A percentile compares a stretch with the other conserved stretches of the same genome.
Evolutionary conservation across 2,329 filamentous ascomycete genomes (phyloP).

Genomic region (Alternaria brassicae): DNA sequence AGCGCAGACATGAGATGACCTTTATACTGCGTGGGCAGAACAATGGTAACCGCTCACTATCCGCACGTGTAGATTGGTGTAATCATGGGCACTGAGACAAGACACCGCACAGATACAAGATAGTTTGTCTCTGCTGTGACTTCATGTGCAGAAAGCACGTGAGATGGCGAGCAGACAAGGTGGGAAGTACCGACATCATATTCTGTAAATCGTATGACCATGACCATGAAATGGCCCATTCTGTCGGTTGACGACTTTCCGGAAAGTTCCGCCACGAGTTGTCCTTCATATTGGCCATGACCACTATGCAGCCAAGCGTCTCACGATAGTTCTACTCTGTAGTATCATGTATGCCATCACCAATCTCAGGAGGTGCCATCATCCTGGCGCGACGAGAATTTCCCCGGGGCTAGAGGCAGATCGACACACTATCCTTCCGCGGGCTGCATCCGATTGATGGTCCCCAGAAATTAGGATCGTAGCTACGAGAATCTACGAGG

Average conservation of each 20-base stretch:
- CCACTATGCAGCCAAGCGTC: background rate
- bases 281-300: background rate
- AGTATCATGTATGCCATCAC: background rate
- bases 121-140: background rate
- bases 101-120: background rate
- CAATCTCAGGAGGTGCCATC: constrained; percentile 2
- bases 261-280: background rate
- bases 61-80: background rate
- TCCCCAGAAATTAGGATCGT: constrained; percentile 1
- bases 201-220: background rate
- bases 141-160: background rate
- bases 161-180: background rate
- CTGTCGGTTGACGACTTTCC: background rate
- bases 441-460: background rate
- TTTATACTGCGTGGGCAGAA: background rate
- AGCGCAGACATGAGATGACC: background rate
- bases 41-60: background rate
- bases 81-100: background rate
- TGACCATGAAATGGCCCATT: background rate
- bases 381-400: constrained; percentile 4
- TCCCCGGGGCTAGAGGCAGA: constrained; percentile 10
- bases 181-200: background rate
- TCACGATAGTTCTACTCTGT: background rate
- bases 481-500: constrained; percentile 6
- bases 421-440: constrained; percentile 7